phyloP scores from a whole-genome alignment of 768 basidiomycete species.

The Rhizopogon vulgaris region DNA sequence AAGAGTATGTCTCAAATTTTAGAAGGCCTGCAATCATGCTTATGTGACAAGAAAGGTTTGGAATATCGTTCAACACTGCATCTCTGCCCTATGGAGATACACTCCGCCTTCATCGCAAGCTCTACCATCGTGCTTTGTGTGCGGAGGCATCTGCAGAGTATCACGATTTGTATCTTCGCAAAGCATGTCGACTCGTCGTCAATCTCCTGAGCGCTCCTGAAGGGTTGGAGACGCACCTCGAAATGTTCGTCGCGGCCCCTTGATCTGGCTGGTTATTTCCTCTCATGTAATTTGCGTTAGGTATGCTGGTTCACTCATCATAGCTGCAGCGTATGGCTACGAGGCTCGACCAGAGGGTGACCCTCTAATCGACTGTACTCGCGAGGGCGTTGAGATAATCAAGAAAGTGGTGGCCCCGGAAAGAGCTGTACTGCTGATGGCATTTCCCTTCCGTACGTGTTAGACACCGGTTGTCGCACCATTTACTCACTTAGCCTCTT shows the following conservation, averaged over 20 bases:
- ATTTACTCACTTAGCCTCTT: background rate
- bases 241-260: conserved; percentile 3
- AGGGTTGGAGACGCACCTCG: conserved; percentile 2
- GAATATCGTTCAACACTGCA: conserved; percentile 9
- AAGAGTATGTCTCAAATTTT: conserved; percentile 1
- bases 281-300: background rate
- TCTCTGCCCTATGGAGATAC: conserved; percentile 15
- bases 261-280: background rate
- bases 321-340: conserved; percentile 6
- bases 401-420: background rate
- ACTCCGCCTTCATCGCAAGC: conserved; percentile 14
- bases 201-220: conserved; percentile 2
- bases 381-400: background rate
- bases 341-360: background rate
- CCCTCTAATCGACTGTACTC: background rate
- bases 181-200: conserved; percentile 5
- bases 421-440: conserved; percentile 1
- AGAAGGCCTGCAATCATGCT: background rate
- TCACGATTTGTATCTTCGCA: conserved; percentile 7
- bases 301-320: conserved; percentile 20
- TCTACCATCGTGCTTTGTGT: conserved; percentile 15
- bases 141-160: conserved; percentile 2
- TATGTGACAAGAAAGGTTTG: conserved; percentile 8
- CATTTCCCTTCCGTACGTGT: conserved; percentile 6
- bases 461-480: no score